Base-by-base conservation (phyloP, 2,329 filamentous ascomycete species). In the Trichoderma gracile region DNA sequence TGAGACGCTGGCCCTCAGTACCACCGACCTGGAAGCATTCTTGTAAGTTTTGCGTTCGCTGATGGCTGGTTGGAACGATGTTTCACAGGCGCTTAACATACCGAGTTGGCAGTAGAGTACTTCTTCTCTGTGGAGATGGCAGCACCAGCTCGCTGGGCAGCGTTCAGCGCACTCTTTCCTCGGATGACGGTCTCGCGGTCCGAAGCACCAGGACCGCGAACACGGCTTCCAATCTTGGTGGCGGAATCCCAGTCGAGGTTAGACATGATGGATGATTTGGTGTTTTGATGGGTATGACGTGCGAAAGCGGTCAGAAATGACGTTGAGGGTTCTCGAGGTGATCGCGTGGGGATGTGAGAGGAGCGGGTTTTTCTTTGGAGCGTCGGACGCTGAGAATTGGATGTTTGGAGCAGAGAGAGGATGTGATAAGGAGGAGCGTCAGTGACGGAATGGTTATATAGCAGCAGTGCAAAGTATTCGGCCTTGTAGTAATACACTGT, bases 61-160 rank as follows among this genome's bases (percentile, higher is more conserved):
- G 15, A 38, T 30, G 14, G 12, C 43, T 33, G 14, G 33, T 23
- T 14, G 17, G n/a, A 2, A n/a, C n/a, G 5, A 14, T 49, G 1
- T 3, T 33, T 17, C 17, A 27, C 17, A 14, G 25, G 21, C 7
- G 52, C 14, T 33, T 15, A 33, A 73, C 75, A 55, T 74, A 77
- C 75, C 60, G 89, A 77, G 77, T 98, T 98, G 76, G 89, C 88
- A 65, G 86, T 85, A 55, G 85, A 81, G 75, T 76, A 87, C 78
- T 99, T 99, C 91, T 99, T 99, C 82, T 99, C 94, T 1, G 94
- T 96, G 67, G 83, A 84, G 68, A 96, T 78, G 71, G 96, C 78
- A 65, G 85, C 84, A 67, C 95, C 95, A 67, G 82, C 85, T 68
- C 95, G 89, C 79, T 91, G 88, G 30, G 95, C 95, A 67, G 94